A percentile compares a stretch with the other conserved stretches of the same genome.
These are phyloP conservation scores for Anethum foeniculum DNA, from an alignment of 140 eudicot genomes.

Conservation along the genomic window DNA sequence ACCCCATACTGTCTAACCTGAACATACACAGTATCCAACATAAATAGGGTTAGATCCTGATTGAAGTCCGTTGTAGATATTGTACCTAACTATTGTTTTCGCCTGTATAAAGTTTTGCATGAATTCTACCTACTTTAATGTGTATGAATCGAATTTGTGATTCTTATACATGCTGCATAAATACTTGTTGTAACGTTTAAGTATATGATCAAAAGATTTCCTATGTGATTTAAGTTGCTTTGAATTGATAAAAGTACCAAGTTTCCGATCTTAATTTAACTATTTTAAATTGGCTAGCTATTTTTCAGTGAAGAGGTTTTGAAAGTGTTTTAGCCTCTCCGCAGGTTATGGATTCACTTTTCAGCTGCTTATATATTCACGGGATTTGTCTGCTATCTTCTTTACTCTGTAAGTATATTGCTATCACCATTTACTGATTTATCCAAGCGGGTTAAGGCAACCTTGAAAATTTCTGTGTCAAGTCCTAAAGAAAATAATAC, in stretches of 20 bases:
- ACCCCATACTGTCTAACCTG: too few relatives aligned
- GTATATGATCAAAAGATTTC: not conserved
- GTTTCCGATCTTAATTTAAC: not conserved
- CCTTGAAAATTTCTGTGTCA: not conserved
- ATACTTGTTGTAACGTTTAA: not conserved
- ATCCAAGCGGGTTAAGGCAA: not conserved
- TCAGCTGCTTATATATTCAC: constrained; percentile 70
- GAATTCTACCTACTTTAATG: not conserved
- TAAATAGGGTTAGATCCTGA: not conserved
- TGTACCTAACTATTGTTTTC: not conserved
- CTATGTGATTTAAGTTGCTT: not conserved
- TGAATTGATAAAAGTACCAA: not conserved
- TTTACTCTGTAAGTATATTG: constrained; percentile 50
- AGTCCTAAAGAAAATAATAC: constrained; percentile 13
- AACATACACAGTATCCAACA: too few relatives aligned
- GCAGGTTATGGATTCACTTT: constrained; percentile 93
- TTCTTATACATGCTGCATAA: not conserved
- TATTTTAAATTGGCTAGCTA: not conserved
- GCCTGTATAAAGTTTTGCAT: not conserved
- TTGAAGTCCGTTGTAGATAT: not conserved
- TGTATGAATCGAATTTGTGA: not conserved
- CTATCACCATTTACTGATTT: constrained; percentile 3
- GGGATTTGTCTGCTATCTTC: constrained; percentile 75
- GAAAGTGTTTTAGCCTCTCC: constrained; percentile 16
- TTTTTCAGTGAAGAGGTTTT: constrained; percentile 6